Conservation (phyloP, 768 basidiomycete species). For the Rhodosporidiobolus odoratus region DNA sequence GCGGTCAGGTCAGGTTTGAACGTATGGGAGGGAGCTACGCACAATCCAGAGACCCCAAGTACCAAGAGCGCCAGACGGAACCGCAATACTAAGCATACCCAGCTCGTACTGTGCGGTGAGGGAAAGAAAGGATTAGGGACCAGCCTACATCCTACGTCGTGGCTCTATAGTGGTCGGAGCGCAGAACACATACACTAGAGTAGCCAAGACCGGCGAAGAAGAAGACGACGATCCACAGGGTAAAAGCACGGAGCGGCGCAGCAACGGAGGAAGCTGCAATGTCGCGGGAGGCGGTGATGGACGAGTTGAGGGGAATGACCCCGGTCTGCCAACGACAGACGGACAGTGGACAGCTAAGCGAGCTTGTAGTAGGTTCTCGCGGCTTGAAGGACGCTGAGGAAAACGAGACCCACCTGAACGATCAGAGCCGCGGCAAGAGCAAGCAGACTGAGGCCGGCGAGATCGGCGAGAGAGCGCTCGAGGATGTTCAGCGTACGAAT, state of each 20-base stretch:
- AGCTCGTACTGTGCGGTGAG: conserved; percentile 13
- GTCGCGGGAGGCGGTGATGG: conserved; percentile 9
- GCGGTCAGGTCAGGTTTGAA: background rate
- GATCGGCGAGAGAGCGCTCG: conserved; percentile 17
- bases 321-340: conserved; percentile 17
- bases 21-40: background rate
- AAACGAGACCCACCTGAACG: conserved; percentile 15
- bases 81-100: conserved; percentile 5
- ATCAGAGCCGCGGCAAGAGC: conserved; percentile 12
- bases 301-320: conserved; percentile 24
- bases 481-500: conserved; percentile 25
- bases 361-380: background rate
- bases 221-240: conserved; percentile 8
- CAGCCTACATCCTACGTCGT: no score
- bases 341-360: background rate
- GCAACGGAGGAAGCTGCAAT: conserved; percentile 1
- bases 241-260: conserved; percentile 23
- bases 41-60: conserved; percentile 26
- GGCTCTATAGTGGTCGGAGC: no score
- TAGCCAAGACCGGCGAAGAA: conserved; percentile 25
- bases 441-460: conserved; percentile 14
- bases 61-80: background rate
- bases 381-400: no score
- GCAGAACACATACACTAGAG: no score
- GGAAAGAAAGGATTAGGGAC: no score